phyloP scores from a whole-genome alignment of 768 basidiomycete species.

The Boletus pseudopeckii region DNA sequence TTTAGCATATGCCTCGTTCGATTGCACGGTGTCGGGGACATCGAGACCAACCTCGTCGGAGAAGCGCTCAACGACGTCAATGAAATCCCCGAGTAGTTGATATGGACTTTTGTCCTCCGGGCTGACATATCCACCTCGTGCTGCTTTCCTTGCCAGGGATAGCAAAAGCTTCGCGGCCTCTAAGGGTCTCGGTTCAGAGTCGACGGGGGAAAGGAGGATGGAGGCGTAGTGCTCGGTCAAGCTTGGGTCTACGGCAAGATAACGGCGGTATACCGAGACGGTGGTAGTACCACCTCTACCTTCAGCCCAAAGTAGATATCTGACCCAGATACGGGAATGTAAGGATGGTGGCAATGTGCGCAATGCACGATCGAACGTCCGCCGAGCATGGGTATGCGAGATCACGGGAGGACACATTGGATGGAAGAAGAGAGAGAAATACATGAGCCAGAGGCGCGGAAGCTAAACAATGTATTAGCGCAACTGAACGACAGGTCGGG shows the following conservation, averaged over 20 bases:
- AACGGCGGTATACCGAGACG: constrained; percentile 83
- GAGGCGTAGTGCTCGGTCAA: constrained; percentile 76
- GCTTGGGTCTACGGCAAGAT: constrained; percentile 77
- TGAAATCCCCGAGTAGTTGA: constrained; percentile 87
- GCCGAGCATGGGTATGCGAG: constrained; percentile 85
- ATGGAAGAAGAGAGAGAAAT: constrained; percentile 86
- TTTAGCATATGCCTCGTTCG: constrained; percentile 49
- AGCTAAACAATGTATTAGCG: constrained; percentile 47
- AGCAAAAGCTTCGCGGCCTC: constrained; percentile 92
- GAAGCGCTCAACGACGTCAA: constrained; percentile 86
- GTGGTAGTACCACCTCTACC: constrained; percentile 72
- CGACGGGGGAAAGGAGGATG: constrained; percentile 57
- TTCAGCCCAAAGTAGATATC: constrained; percentile 93
- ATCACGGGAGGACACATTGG: constrained; percentile 82
- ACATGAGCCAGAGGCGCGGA: constrained; percentile 92
- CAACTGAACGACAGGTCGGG: neutral
- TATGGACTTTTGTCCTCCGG: constrained; percentile 95
- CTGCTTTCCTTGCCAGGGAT: constrained; percentile 77
- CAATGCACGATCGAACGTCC: constrained; percentile 91
- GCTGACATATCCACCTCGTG: constrained; percentile 77
- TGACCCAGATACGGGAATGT: constrained; percentile 88
- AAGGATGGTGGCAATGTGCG: constrained; percentile 91
- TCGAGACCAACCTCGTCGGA: constrained; percentile 92
- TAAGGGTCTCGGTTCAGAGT: constrained; percentile 71
- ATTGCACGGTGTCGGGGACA: constrained; percentile 64